Evolutionary conservation across 139 green algal species (phyloP).

Genomic region (Diplosphaera chodatii): DNA sequence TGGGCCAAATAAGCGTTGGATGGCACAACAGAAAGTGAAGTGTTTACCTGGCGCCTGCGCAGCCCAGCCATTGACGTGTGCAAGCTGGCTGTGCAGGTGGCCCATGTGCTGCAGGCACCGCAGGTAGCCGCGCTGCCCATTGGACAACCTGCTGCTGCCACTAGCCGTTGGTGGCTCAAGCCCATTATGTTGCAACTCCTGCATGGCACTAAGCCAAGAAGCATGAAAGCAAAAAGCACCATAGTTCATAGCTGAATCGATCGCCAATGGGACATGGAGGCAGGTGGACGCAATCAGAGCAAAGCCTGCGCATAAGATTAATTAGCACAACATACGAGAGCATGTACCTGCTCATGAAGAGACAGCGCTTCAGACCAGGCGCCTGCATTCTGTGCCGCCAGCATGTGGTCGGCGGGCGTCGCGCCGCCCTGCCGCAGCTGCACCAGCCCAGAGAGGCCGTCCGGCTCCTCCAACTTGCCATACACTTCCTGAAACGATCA

Average conservation of each 20-base stretch:
- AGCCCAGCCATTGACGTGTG: constrained; percentile 54
- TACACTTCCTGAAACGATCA: constrained; percentile 67
- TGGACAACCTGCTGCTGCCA: constrained; percentile 9
- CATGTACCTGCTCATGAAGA: constrained; percentile 77
- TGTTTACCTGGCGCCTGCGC: constrained; percentile 1
- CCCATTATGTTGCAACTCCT: constrained; percentile 23
- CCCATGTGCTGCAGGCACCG: constrained; percentile 69
- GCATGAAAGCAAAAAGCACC: too few species aligned
- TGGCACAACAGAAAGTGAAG: too few species aligned
- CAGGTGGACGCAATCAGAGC: too few species aligned
- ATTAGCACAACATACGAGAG: too few species aligned
- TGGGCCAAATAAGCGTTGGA: too few species aligned
- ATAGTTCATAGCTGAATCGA: too few species aligned
- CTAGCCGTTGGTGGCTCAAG: neutral
- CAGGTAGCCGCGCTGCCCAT: constrained; percentile 49
- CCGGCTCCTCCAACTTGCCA: constrained; percentile 83
- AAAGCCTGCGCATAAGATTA: too few species aligned
- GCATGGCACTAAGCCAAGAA: too few species aligned
- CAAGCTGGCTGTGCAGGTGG: constrained; percentile 70
- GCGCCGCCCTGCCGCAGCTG: constrained; percentile 55
- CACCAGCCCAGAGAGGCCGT: constrained; percentile 74
- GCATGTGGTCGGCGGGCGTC: constrained; percentile 40
- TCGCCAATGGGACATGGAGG: too few species aligned
- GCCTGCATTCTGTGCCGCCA: constrained; percentile 81
- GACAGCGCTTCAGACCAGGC: constrained; percentile 79